phyloP scores from a whole-genome alignment of 352 stramenopile genomes.

The Globisporangium carolinianum region DNA sequence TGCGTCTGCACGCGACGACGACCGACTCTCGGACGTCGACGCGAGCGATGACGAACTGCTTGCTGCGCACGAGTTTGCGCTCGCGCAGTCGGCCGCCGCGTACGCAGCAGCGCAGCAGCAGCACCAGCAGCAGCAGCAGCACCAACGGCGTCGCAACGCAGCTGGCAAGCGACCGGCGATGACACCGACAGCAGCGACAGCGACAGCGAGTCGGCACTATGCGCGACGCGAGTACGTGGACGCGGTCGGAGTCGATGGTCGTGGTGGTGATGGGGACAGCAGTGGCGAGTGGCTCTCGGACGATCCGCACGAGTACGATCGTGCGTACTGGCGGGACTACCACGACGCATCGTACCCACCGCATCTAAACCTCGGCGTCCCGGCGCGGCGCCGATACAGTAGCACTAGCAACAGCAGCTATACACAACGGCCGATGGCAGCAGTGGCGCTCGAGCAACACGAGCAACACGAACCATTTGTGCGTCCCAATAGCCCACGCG shows the following conservation, averaged over 20 bases:
- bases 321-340: too few relatives aligned
- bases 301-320: constrained; percentile 9
- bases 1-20: background rate
- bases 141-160: background rate
- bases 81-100: background rate
- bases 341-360: background rate
- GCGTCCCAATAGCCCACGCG: too few relatives aligned
- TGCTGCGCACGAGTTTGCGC: constrained; percentile 4
- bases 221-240: constrained; percentile 4
- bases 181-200: background rate
- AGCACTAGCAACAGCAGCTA: background rate
- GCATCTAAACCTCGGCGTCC: background rate
- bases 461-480: background rate
- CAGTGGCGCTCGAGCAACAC: background rate
- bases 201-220: background rate
- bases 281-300: constrained; percentile 11
- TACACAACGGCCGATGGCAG: background rate
- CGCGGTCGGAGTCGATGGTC: background rate
- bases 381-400: background rate
- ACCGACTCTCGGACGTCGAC: constrained; percentile 1
- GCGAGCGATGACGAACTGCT: constrained; percentile 7
- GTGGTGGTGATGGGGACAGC: background rate
- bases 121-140: background rate
- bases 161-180: too few relatives aligned
- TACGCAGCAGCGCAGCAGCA: background rate